Conservation (phyloP, 176 grass and related monocot genomes). For the Musa troglodytarum region DNA sequence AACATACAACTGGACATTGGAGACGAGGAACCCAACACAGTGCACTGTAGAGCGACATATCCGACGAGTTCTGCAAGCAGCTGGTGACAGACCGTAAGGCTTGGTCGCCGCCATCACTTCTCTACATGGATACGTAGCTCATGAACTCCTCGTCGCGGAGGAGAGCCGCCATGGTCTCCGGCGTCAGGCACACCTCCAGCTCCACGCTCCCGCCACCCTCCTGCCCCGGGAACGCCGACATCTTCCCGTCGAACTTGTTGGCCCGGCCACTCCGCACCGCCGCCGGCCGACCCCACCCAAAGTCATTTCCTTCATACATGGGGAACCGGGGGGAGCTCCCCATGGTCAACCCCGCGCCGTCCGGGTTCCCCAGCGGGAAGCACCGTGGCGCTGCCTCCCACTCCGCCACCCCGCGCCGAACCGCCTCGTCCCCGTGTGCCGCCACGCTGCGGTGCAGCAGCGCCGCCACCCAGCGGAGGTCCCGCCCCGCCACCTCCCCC, state of each 20-base stretch:
- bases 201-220: constrained; percentile 62
- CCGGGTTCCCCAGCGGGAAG: constrained; percentile 87
- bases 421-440: constrained; percentile 43
- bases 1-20: no score
- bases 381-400: constrained; percentile 71
- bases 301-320: constrained; percentile 89
- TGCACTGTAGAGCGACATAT: no score
- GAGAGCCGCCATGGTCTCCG: constrained; percentile 76
- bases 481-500: constrained; percentile 42
- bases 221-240: constrained; percentile 75
- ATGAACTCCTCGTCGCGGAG: constrained; percentile 83
- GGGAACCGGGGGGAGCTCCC: constrained; percentile 89
- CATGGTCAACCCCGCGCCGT: constrained; percentile 82
- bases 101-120: no score
- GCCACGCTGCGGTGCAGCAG: constrained; percentile 49
- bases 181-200: constrained; percentile 83
- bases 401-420: constrained; percentile 33
- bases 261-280: constrained; percentile 80
- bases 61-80: no score
- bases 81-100: no score
- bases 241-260: constrained; percentile 97
- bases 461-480: constrained; percentile 45
- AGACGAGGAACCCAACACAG: no score
- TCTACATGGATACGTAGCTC: constrained; percentile 46
- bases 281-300: constrained; percentile 69